These are phyloP conservation scores for Linnemannia schmuckeri DNA, from an alignment of 192 early-diverging fungal species.

Conservation along the genomic window DNA sequence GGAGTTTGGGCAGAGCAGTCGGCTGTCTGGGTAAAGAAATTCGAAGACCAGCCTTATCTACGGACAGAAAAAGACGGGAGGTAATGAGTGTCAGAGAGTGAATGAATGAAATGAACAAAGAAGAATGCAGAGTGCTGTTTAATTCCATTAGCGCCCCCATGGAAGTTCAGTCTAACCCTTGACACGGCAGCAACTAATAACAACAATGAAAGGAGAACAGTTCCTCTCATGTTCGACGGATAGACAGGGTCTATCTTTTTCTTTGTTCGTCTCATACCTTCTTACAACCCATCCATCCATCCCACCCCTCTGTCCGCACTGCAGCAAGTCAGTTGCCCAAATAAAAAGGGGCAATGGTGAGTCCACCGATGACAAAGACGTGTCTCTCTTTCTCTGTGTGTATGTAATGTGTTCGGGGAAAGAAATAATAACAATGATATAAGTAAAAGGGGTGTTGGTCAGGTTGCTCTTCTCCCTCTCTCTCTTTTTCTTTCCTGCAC, in stretches of 20 bases:
- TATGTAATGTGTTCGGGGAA: not conserved
- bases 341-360: conserved; percentile 30
- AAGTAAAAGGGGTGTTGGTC: conserved; percentile 10
- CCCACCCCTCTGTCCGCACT: not conserved
- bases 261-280: conserved; percentile 5
- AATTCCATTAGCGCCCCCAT: not conserved
- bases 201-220: not conserved
- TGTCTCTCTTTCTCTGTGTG: not conserved
- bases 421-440: not conserved
- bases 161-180: not conserved
- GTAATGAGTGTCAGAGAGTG: not conserved
- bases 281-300: not conserved
- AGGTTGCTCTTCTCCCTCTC: not conserved
- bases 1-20: conserved; percentile 23
- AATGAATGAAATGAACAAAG: not conserved
- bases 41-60: not conserved
- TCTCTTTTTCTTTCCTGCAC: not conserved
- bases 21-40: conserved; percentile 38
- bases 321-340: conserved; percentile 42
- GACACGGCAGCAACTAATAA: not conserved
- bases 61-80: not conserved
- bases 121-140: not conserved
- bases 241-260: not conserved
- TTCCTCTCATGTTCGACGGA: not conserved
- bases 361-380: conserved; percentile 13